Evolutionary conservation across 2,329 filamentous ascomycete genomes (phyloP).

Genomic region (Aspergillus fischeri): DNA sequence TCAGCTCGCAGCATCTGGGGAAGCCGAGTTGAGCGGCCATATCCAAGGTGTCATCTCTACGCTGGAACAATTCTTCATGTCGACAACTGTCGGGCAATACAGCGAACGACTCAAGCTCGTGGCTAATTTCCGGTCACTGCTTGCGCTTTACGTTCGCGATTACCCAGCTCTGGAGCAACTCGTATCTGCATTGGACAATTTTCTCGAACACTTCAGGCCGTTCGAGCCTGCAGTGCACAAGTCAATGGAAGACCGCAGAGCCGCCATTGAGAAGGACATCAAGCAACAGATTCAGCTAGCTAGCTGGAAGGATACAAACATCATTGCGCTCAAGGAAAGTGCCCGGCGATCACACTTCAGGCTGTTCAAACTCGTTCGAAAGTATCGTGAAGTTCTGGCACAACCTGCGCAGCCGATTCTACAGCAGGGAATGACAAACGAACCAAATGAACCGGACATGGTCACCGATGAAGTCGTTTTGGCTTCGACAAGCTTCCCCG

Average conservation of each 20-base stretch:
- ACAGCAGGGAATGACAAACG: constrained; percentile 28
- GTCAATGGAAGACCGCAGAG: constrained; percentile 62
- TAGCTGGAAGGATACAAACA: constrained; percentile 98
- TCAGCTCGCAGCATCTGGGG: constrained; percentile 56
- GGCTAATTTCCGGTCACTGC: constrained; percentile 57
- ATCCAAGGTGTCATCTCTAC: constrained; percentile 67
- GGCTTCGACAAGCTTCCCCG: constrained; percentile 21
- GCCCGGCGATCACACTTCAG: constrained; percentile 87
- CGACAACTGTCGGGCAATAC: constrained; percentile 78
- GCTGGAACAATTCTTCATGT: constrained; percentile 73
- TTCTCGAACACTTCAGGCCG: constrained; percentile 69
- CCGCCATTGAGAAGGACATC: constrained; percentile 81
- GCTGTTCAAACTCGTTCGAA: constrained; percentile 83
- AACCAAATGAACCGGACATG: constrained; percentile 28
- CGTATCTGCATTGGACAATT: constrained; percentile 65
- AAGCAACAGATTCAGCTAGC: constrained; percentile 88
- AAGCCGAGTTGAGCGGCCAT: constrained; percentile 61
- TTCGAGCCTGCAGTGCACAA: constrained; percentile 66
- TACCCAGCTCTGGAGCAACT: constrained; percentile 57
- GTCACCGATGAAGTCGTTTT: constrained; percentile 9
- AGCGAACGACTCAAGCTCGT: constrained; percentile 68
- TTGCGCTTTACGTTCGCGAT: constrained; percentile 58
- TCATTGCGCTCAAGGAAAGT: constrained; percentile 81
- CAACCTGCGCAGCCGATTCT: constrained; percentile 66
- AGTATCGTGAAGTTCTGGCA: constrained; percentile 75